These are phyloP conservation scores for Amanita pseudoporphyria DNA, from an alignment of 768 basidiomycete genomes.

Conservation along the genomic window DNA sequence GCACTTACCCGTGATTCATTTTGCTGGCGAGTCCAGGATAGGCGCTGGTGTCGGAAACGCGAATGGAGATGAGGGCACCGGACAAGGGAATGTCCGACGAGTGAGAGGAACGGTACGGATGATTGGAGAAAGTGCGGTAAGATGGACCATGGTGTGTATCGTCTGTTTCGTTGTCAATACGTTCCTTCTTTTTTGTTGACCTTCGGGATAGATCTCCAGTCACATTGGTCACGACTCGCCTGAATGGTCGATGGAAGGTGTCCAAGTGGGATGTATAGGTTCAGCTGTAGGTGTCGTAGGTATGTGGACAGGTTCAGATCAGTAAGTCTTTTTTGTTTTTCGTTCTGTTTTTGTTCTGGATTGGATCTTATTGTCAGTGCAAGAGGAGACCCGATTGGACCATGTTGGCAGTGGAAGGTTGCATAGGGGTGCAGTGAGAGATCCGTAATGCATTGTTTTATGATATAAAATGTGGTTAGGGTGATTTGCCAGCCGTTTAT, in stretches of 20 bases:
- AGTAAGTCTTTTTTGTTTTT: conserved; percentile 26
- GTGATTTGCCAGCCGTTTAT: too few relatives aligned
- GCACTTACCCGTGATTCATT: conserved; percentile 40
- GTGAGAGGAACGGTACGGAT: conserved; percentile 37
- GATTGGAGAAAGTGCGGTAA: conserved; percentile 37
- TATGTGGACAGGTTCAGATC: conserved; percentile 42
- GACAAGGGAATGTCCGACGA: conserved; percentile 18
- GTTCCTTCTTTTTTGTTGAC: background rate
- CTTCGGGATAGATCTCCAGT: conserved; percentile 13
- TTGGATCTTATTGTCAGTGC: conserved; percentile 3
- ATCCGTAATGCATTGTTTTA: too few relatives aligned
- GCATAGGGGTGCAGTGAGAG: background rate
- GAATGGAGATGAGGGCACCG: conserved; percentile 15
- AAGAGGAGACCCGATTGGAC: conserved; percentile 31
- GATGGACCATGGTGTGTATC: conserved; percentile 37
- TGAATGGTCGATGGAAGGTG: conserved; percentile 46
- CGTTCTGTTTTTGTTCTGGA: conserved; percentile 1
- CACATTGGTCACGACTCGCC: conserved; percentile 21
- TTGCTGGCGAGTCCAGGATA: conserved; percentile 35
- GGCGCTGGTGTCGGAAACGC: conserved; percentile 14
- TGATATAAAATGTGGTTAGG: too few relatives aligned
- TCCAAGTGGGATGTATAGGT: conserved; percentile 46
- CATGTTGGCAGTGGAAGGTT: conserved; percentile 18
- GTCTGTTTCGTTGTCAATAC: background rate
- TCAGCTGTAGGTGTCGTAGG: conserved; percentile 45